A percentile compares a stretch with the other conserved stretches of the same genome.
These are phyloP conservation scores for Colletotrichum salicis DNA, from an alignment of 2,329 filamentous ascomycete genomes.

Conservation along the genomic window DNA sequence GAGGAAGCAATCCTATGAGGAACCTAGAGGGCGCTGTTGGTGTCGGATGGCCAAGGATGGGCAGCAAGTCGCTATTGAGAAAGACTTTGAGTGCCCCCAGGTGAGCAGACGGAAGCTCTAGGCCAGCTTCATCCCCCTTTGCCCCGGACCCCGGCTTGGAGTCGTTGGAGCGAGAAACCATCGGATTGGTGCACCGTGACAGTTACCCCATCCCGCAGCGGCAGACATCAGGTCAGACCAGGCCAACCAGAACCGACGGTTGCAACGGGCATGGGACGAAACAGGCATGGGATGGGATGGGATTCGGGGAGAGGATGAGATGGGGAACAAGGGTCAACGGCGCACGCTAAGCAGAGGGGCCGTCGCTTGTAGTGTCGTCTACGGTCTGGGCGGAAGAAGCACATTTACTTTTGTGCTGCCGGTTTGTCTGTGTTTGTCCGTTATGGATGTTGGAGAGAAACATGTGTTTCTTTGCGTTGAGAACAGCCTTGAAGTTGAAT, in stretches of 20 bases:
- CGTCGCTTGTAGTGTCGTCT: conserved; percentile 4
- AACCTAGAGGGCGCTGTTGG: background rate
- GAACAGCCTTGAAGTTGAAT: background rate
- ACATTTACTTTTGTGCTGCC: background rate
- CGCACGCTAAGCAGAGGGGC: conserved; percentile 14
- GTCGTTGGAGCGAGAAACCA: background rate
- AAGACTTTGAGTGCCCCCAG: background rate
- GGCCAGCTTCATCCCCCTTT: conserved; percentile 9
- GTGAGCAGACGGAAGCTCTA: conserved; percentile 3
- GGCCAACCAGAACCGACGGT: conserved; percentile 25
- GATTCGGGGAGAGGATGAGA: conserved; percentile 1
- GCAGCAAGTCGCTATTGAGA: background rate
- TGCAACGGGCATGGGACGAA: conserved; percentile 32
- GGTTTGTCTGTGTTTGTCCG: background rate
- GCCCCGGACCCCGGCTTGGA: conserved; percentile 13
- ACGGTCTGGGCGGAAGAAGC: background rate
- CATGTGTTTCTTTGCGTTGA: background rate
- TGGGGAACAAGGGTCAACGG: conserved; percentile 19
- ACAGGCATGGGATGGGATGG: conserved; percentile 31
- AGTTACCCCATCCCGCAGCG: conserved; percentile 2
- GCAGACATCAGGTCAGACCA: conserved; percentile 17
- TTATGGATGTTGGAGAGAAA: background rate
- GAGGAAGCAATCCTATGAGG: conserved; percentile 14
- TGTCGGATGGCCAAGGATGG: conserved; percentile 6
- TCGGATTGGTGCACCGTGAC: conserved; percentile 19